A percentile compares a stretch with the other conserved stretches of the same genome.
These are phyloP conservation scores for Agrocybe chaxingu DNA, from an alignment of 768 basidiomycete species.

Conservation along the genomic window DNA sequence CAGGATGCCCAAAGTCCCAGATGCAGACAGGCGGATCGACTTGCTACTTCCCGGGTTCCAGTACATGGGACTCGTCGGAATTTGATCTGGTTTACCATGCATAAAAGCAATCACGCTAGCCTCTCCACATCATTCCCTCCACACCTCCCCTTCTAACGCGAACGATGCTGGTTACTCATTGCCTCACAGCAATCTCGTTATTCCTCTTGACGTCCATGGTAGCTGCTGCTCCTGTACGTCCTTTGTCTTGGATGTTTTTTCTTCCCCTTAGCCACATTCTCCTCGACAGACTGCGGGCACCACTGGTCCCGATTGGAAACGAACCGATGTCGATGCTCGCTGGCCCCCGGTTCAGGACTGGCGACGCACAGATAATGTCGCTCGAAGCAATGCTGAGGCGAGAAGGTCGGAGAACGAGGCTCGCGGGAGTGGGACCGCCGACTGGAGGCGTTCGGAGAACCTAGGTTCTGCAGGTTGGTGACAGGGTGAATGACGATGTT, in stretches of 20 bases:
- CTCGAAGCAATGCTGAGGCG: constrained; percentile 15
- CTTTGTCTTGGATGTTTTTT: constrained; percentile 4
- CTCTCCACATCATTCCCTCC: constrained; percentile 21
- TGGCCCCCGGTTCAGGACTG: constrained; percentile 18
- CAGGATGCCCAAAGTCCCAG: constrained; percentile 25
- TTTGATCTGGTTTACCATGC: constrained; percentile 31
- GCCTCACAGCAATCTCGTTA: constrained; percentile 30
- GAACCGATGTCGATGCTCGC: constrained; percentile 13
- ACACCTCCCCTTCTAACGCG: constrained; percentile 14
- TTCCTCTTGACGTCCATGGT: constrained; percentile 26
- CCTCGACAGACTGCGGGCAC: constrained; percentile 12
- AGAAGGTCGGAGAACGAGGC: constrained; percentile 12
- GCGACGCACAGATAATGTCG: constrained; percentile 15
- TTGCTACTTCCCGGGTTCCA: constrained; percentile 25
- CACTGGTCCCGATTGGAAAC: constrained; percentile 18
- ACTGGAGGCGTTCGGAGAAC: constrained; percentile 8
- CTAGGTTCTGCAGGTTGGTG: background rate
- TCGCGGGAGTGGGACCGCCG: background rate
- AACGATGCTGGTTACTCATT: constrained; percentile 32
- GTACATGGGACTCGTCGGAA: constrained; percentile 27
- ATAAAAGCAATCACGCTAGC: constrained; percentile 29
- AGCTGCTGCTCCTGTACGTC: constrained; percentile 36
- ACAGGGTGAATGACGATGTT: background rate
- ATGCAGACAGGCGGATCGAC: constrained; percentile 36
- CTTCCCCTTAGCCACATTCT: constrained; percentile 4